Evolutionary conservation across 176 grass and related monocot species (phyloP).

Genomic region (Zoysia pacifica): DNA sequence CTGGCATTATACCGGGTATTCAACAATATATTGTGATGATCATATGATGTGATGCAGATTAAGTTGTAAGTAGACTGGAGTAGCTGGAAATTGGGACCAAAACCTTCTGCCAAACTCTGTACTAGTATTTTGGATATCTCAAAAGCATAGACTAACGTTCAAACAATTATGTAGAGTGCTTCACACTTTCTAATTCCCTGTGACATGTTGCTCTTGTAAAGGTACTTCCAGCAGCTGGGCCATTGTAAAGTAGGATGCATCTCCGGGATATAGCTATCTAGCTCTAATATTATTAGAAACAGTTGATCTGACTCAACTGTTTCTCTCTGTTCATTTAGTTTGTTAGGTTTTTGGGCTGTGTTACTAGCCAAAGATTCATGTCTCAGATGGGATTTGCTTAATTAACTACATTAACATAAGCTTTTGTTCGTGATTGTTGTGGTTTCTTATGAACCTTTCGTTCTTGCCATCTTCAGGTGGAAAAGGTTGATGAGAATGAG

Average conservation of each 20-base stretch:
- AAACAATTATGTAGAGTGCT: no score
- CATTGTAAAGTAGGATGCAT: not conserved
- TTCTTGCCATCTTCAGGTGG: conserved; percentile 51
- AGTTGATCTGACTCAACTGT: not conserved
- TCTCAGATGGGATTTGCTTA: not conserved
- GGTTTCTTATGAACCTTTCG: not conserved
- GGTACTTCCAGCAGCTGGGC: not conserved
- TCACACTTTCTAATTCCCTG: not conserved
- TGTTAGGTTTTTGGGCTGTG: not conserved
- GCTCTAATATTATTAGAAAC: not conserved
- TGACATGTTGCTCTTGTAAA: not conserved
- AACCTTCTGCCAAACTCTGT: not conserved
- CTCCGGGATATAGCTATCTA: not conserved
- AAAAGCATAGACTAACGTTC: not conserved
- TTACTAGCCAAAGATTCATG: not conserved
- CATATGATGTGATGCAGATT: not conserved
- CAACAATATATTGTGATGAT: not conserved
- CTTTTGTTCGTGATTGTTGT: not conserved
- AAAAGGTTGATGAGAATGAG: conserved; percentile 90
- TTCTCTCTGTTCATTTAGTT: not conserved
- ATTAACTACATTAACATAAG: not conserved
- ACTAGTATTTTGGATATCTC: not conserved
- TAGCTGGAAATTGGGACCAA: not conserved
- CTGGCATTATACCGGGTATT: not conserved
- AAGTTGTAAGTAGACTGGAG: not conserved